Evolutionary conservation across 768 basidiomycete genomes (phyloP), one percentile per base, ranked within the genome.

Genomic region (Serendipita sp.): DNA sequence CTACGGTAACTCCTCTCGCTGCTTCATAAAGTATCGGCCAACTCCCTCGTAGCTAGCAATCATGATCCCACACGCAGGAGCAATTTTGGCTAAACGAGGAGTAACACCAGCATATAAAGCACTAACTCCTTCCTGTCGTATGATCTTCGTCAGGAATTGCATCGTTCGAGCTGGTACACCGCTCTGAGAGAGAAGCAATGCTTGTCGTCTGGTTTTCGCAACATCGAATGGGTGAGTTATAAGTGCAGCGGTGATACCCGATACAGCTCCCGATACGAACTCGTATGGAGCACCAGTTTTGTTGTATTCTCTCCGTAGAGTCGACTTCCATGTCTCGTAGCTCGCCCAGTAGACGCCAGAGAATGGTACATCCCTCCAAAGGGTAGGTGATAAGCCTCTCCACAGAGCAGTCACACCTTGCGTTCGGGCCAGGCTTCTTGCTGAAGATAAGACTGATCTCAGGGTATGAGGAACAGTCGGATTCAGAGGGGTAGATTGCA

Each of bases 1-100:
- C n/a, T 51, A 32, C n/a, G 30, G n/a, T 1, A 18, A 8, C 7
- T 32, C 30, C 48, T 18, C 18, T 51, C 48, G 48, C 11, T 28
- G 16, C 56, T 23, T 32, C 35, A 36, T 60, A 32, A 60, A 36
- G 28, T 60, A 75, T 73, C 35, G 73, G 10, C 56, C 56, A 10
- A 60, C 56, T 16, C 56, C 93, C 83, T 98, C 94, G 72, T 87
- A 98, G 73, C 87, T 93, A 65, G 89, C 84, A 72, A 97, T 96
- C 95, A 98, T 97, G 68, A 99, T 87, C 28, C 95, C 95, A 74
- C 96, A 99, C 46, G 95, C 96, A 44, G 96, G 96, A 10, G 91
- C 91, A 67, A 96, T 95, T 75, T 98, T 99, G 47, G 85, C 91
- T 63, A 94, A 84, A 44, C 96, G 85, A 62, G 95, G 95, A 5